Conservation (phyloP, 192 early-diverging fungal species). For the Phlyctochytrium arcticum region DNA sequence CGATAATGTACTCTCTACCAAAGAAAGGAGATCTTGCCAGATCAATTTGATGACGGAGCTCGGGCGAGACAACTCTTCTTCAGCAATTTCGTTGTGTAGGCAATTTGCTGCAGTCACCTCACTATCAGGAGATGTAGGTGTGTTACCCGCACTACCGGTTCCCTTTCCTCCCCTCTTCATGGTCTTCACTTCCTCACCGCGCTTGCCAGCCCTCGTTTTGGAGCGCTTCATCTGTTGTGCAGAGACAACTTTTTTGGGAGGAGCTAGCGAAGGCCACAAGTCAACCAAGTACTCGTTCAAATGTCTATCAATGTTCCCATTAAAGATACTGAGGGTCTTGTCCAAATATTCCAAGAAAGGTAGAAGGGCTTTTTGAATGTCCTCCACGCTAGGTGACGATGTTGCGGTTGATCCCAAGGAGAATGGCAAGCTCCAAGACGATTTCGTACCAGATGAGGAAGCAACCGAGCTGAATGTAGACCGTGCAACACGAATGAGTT, state of each 20-base stretch:
- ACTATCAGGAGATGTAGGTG: background rate
- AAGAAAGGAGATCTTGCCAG: slow-evolving; percentile 1
- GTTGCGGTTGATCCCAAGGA: background rate
- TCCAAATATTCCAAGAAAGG: slow-evolving; percentile 37
- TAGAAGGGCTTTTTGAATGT: background rate
- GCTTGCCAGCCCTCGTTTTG: slow-evolving; percentile 3
- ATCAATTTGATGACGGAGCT: background rate
- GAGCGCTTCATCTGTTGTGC: slow-evolving; percentile 10
- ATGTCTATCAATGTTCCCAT: slow-evolving; percentile 35
- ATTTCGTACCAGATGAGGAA: background rate
- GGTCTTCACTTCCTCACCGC: background rate
- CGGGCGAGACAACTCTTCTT: background rate
- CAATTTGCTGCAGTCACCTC: background rate
- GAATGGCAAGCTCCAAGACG: background rate
- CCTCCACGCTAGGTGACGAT: background rate
- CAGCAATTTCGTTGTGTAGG: background rate
- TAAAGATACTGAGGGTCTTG: slow-evolving; percentile 23
- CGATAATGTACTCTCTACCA: slow-evolving; percentile 1
- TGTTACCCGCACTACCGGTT: background rate
- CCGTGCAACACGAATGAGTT: slow-evolving; percentile 15
- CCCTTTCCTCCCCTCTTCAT: background rate
- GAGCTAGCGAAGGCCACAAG: slow-evolving; percentile 1
- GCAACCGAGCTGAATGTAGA: background rate
- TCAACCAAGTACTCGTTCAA: slow-evolving; percentile 24
- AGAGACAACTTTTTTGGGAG: slow-evolving; percentile 12